Evolutionary conservation across 208 protist species (phyloP).

Genomic region (Plasmodiophora brassicae): DNA sequence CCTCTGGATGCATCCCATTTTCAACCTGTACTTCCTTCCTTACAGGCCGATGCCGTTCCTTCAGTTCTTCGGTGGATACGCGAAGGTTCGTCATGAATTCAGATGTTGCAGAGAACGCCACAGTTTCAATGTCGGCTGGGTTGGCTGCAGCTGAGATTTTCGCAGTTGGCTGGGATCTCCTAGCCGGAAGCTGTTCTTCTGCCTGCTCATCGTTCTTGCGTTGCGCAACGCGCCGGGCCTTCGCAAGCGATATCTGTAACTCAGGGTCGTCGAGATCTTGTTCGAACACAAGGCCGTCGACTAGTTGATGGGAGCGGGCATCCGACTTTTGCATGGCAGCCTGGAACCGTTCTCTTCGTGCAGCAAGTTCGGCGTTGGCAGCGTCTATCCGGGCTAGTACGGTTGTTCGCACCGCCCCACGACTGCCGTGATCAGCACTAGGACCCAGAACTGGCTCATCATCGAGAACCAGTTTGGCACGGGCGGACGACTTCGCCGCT

Average conservation of each 20-base stretch:
- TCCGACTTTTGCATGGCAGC: background rate
- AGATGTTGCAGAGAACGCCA: background rate
- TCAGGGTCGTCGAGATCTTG: background rate
- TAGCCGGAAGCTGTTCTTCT: background rate
- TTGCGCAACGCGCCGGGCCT: background rate
- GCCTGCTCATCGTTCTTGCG: background rate
- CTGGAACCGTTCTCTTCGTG: background rate
- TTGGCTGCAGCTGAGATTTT: background rate
- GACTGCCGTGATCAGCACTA: background rate
- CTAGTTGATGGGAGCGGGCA: background rate
- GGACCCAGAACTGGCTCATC: background rate
- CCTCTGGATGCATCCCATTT: background rate
- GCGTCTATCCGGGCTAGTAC: background rate
- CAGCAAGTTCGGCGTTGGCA: background rate
- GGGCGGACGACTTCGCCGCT: background rate
- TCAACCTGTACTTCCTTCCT: background rate
- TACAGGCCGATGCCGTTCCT: background rate
- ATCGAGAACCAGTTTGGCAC: background rate
- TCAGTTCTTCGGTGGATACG: background rate
- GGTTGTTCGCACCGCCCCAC: background rate
- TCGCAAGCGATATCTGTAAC: background rate
- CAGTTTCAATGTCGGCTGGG: background rate
- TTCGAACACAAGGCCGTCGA: background rate
- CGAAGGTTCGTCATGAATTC: slow-evolving; percentile 30
- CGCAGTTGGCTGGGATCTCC: background rate